Conservation (phyloP, 495 filamentous ascomycete species). For the Filosporella fistucella region DNA sequence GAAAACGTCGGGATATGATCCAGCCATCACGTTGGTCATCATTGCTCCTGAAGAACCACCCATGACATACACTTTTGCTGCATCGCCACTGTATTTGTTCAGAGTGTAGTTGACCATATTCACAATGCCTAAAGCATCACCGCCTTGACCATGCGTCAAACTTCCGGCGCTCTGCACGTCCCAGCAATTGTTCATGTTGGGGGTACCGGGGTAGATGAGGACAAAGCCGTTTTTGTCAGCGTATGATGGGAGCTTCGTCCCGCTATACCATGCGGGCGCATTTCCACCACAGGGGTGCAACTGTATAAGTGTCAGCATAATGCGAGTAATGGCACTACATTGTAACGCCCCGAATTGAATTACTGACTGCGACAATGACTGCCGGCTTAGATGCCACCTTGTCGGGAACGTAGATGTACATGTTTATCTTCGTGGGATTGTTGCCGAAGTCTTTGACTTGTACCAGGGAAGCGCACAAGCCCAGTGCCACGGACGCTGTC, state of each 20-base stretch:
- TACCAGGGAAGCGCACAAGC: constrained; percentile 26
- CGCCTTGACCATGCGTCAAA: constrained; percentile 48
- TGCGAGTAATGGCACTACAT: too few relatives aligned
- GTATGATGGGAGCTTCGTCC: constrained; percentile 31
- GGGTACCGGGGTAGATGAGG: constrained; percentile 45
- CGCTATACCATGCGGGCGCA: constrained; percentile 28
- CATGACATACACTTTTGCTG: constrained; percentile 43
- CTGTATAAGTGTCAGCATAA: constrained; percentile 3
- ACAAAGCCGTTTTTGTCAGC: constrained; percentile 48
- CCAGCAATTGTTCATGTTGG: constrained; percentile 50
- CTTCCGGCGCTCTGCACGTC: constrained; percentile 41
- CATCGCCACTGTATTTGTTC: constrained; percentile 41
- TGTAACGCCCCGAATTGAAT: background rate
- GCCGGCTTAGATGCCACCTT: constrained; percentile 30
- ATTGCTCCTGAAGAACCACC: constrained; percentile 51
- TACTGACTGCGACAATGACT: constrained; percentile 21
- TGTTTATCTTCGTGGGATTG: constrained; percentile 32
- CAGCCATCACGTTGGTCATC: constrained; percentile 58
- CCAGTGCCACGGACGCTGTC: constrained; percentile 9
- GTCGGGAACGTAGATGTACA: constrained; percentile 38
- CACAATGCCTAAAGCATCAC: constrained; percentile 47
- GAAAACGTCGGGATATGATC: constrained; percentile 54
- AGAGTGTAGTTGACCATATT: constrained; percentile 53
- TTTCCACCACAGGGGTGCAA: constrained; percentile 34
- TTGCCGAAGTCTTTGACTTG: constrained; percentile 33